Evolutionary conservation across 805 yeast species (phyloP).

Genomic region (Trichomonascus vanleenenianus): DNA sequence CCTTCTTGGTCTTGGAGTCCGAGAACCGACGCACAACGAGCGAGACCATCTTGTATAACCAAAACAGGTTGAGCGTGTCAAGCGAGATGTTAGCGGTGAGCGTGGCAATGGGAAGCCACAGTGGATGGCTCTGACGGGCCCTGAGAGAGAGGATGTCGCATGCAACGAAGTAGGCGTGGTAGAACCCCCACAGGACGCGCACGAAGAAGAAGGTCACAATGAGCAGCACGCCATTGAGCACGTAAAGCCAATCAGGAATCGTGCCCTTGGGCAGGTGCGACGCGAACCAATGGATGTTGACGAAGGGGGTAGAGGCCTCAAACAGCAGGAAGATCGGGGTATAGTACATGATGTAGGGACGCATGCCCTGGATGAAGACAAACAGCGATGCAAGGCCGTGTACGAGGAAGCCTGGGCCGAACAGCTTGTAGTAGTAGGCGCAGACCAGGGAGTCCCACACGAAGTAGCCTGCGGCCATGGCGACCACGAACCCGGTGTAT

Average conservation of each 20-base stretch:
- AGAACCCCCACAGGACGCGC: conserved; percentile 82
- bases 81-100: conserved; percentile 54
- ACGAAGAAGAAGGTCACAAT: conserved; percentile 65
- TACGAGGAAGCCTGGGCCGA: conserved; percentile 73
- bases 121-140: conserved; percentile 33
- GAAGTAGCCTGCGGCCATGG: conserved; percentile 79
- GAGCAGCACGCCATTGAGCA: conserved; percentile 65
- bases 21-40: conserved; percentile 26
- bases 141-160: conserved; percentile 33
- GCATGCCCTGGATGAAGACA: conserved; percentile 56
- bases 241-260: conserved; percentile 45
- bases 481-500: conserved; percentile 64
- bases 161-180: conserved; percentile 51
- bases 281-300: conserved; percentile 88
- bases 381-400: conserved; percentile 79
- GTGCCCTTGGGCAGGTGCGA: conserved; percentile 64
- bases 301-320: conserved; percentile 91
- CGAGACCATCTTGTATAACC: conserved; percentile 83
- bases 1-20: too few relatives aligned
- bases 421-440: conserved; percentile 49
- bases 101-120: conserved; percentile 41
- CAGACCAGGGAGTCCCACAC: conserved; percentile 84
- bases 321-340: conserved; percentile 75
- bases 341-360: conserved; percentile 75
- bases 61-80: conserved; percentile 61